Conservation (phyloP, 2,329 filamentous ascomycete species). For the Penicillium nordicum region DNA sequence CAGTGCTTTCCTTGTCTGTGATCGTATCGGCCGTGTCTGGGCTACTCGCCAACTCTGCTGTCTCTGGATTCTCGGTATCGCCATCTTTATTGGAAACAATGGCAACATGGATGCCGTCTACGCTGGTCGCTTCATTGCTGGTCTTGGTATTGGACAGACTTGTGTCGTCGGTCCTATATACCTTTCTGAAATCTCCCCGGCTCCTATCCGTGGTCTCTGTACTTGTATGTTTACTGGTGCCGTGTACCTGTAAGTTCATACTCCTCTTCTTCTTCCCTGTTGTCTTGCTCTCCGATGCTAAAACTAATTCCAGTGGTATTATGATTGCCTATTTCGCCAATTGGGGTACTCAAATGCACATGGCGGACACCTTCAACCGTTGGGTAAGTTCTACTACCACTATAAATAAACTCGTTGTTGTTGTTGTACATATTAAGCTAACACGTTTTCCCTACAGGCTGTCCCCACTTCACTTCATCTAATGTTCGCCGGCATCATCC, state of each 20-base stretch:
- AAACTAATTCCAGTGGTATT: constrained; percentile 49
- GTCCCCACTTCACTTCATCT: constrained; percentile 65
- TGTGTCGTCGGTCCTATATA: constrained; percentile 53
- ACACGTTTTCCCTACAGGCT: constrained; percentile 6
- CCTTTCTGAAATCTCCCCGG: constrained; percentile 40
- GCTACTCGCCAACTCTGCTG: constrained; percentile 57
- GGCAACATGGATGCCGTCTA: constrained; percentile 58
- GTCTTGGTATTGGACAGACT: constrained; percentile 64
- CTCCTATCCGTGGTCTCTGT: constrained; percentile 69
- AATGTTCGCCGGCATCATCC: constrained; percentile 68
- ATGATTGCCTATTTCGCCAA: constrained; percentile 72
- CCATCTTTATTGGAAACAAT: constrained; percentile 57
- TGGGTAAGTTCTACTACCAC: not conserved
- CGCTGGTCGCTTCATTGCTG: constrained; percentile 64
- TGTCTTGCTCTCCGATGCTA: not conserved
- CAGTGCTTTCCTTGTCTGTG: constrained; percentile 58
- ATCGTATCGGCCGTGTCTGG: constrained; percentile 61
- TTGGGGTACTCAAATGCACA: constrained; percentile 54
- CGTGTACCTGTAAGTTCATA: constrained; percentile 55
- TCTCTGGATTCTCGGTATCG: constrained; percentile 58
- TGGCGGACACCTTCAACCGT: constrained; percentile 18
- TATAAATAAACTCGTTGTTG: not conserved
- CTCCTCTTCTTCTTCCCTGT: not conserved
- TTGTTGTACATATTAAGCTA: not conserved
- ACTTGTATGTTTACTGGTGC: constrained; percentile 63